These are phyloP conservation scores for Geotrichum klebahnii DNA, from an alignment of 1,139 yeast genomes.

Conservation along the genomic window DNA sequence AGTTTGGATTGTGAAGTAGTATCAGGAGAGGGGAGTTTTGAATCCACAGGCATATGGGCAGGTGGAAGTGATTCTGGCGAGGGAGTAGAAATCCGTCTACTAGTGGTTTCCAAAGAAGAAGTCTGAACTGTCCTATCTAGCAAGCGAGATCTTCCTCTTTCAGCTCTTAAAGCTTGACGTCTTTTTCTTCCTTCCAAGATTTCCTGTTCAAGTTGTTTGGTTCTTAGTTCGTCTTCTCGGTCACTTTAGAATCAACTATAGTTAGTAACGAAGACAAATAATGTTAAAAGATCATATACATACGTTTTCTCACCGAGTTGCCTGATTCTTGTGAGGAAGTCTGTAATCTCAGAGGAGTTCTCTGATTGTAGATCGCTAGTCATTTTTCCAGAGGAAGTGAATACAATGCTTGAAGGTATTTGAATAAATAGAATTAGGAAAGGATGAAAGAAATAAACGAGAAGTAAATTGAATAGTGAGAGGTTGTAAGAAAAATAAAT, in stretches of 20 bases:
- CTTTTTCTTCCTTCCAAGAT: slow-evolving; percentile 36
- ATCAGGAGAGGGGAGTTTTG: too few relatives aligned
- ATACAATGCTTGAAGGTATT: background rate
- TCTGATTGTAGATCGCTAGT: slow-evolving; percentile 3
- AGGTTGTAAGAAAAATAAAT: background rate
- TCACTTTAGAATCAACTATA: slow-evolving; percentile 27
- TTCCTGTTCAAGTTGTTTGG: slow-evolving; percentile 38
- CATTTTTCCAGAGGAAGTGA: background rate
- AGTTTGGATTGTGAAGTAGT: too few relatives aligned
- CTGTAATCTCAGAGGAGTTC: slow-evolving; percentile 34
- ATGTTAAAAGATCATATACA: slow-evolving; percentile 19
- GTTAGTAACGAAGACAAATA: background rate
- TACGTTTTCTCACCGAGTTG: slow-evolving; percentile 39
- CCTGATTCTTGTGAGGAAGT: slow-evolving; percentile 37
- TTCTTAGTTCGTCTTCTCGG: slow-evolving; percentile 40
- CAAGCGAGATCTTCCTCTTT: slow-evolving; percentile 29
- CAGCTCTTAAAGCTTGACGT: slow-evolving; percentile 34
- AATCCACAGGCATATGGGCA: too few relatives aligned
- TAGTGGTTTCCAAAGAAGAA: background rate
- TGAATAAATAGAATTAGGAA: background rate
- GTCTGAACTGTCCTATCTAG: slow-evolving; percentile 23
- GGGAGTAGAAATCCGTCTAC: too few relatives aligned
- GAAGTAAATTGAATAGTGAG: background rate
- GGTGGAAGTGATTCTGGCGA: too few relatives aligned
- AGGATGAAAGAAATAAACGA: background rate